Evolutionary conservation across 2,329 filamentous ascomycete species (phyloP), one percentile per base, ranked within the genome.

Genomic region (Alternaria tenuissima): DNA sequence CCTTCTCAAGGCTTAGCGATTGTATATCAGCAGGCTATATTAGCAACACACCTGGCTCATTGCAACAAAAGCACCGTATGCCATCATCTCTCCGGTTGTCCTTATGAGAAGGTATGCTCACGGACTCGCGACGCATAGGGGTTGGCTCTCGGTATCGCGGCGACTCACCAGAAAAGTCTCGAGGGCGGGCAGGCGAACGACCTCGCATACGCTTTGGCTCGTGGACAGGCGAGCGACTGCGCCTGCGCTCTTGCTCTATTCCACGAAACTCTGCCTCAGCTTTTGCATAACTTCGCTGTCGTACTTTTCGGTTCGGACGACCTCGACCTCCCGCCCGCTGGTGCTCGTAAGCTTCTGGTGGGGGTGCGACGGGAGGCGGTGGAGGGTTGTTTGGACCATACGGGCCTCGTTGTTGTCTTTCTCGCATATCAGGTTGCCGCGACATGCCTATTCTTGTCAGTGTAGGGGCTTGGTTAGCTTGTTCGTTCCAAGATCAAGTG

Each of bases 311-410:
- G 3, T 20, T 4, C 4, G 49, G 48, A 4, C 48, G 55, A 7
- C 24, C 9, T 12, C 46, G 28, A 11, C 18, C 4, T 22, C 38
- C 39, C 8, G 9, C 24, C 7, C 20, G 4, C 24, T 22, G 1
- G 3, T 12, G 5, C 1, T n/a, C 46, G 1, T 2, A 11, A 24
- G 20, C 46, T 14, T 11, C 16, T 5, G 32, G 51, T 4, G 62
- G 55, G 16, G 47, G 39, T n/a, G 26, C 39, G 18, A 34, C 14
- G 36, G 62, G 53, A 24, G 62, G 59, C 16, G 59, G 62, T 9
- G 59, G 55, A 52, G 62, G 52, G 22, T 57, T 59, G 32, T 44
- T 14, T 26, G 46, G 51, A n/a, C 58, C 55, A 20, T 61, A 64
- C 1, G 52, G 51, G 28, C 54, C 55, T 41, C 44, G 26, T 9